Percentiles rank a stretch among this genome's conserved stretches.
These are phyloP conservation scores for Sarocladium kiliense DNA, from an alignment of 2,329 filamentous ascomycete species.

Conservation along the genomic window DNA sequence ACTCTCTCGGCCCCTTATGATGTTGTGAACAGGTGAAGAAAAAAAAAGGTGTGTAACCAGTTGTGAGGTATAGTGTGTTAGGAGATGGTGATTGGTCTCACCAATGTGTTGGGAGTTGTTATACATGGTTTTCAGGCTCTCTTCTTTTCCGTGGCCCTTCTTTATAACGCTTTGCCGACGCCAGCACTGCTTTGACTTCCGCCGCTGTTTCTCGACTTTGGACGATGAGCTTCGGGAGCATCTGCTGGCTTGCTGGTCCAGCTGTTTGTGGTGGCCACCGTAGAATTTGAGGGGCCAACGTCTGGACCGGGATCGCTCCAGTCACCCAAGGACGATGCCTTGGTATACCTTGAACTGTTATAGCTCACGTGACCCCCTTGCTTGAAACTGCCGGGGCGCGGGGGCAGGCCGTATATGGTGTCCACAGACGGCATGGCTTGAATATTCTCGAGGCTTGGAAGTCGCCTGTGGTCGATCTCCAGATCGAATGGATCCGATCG, in stretches of 20 bases:
- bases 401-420: constrained; percentile 10
- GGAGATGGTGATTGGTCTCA: neutral
- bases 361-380: constrained; percentile 23
- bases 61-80: too few species aligned
- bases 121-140: neutral
- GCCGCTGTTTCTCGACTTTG: neutral
- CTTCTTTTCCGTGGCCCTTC: neutral
- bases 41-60: too few species aligned
- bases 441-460: constrained; percentile 17
- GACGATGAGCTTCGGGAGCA: neutral
- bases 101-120: neutral
- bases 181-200: neutral
- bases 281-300: constrained; percentile 34
- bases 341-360: constrained; percentile 39
- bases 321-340: constrained; percentile 35
- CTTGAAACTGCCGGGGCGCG: constrained; percentile 11
- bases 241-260: neutral
- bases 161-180: constrained; percentile 5
- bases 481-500: constrained; percentile 62
- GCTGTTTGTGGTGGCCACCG: neutral
- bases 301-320: constrained; percentile 50
- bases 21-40: too few species aligned
- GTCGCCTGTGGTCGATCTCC: constrained; percentile 31
- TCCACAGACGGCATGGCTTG: constrained; percentile 19
- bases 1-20: too few species aligned